A percentile compares a stretch with the other conserved stretches of the same genome.
Evolutionary conservation across 2,329 filamentous ascomycete genomes (phyloP).

Genomic region (Ascochyta koolunga): DNA sequence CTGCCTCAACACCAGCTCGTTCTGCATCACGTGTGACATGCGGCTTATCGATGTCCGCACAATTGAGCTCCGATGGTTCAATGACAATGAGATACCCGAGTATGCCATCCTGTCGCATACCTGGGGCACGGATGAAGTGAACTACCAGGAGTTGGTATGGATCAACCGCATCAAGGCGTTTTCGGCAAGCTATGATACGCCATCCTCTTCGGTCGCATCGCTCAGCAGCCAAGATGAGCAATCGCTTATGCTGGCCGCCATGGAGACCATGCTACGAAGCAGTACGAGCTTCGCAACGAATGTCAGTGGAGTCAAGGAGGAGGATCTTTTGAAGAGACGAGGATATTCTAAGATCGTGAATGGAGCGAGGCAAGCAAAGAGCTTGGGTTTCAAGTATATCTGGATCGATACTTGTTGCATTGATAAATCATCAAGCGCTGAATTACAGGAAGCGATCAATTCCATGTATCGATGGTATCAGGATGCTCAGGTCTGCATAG

Average conservation of each 20-base stretch:
- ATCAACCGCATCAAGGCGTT: constrained; percentile 21
- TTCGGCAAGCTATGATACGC: constrained; percentile 6
- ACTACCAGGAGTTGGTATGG: constrained; percentile 22
- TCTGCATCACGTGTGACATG: constrained; percentile 23
- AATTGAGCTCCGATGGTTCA: constrained; percentile 29
- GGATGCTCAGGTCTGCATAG: constrained; percentile 21
- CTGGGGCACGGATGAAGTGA: constrained; percentile 28
- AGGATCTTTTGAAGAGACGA: constrained; percentile 18
- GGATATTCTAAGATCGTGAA: constrained; percentile 26
- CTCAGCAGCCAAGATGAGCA: constrained; percentile 4
- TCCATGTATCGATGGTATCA: constrained; percentile 33
- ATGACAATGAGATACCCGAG: constrained; percentile 24
- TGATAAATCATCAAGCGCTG: constrained; percentile 27
- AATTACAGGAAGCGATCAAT: constrained; percentile 31
- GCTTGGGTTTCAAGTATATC: constrained; percentile 18
- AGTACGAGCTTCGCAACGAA: constrained; percentile 11
- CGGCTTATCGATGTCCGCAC: constrained; percentile 35
- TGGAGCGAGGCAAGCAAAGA: constrained; percentile 16
- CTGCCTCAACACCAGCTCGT: not conserved
- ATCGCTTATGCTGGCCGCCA: constrained; percentile 15
- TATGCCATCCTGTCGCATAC: constrained; percentile 33
- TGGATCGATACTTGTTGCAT: constrained; percentile 36
- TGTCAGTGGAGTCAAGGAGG: constrained; percentile 14
- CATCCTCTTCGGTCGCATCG: constrained; percentile 4
- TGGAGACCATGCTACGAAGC: constrained; percentile 22